Evolutionary conservation across 345 rosid species (phyloP), one percentile per base, ranked within the genome.

Genomic region (Citrus sinensis): DNA sequence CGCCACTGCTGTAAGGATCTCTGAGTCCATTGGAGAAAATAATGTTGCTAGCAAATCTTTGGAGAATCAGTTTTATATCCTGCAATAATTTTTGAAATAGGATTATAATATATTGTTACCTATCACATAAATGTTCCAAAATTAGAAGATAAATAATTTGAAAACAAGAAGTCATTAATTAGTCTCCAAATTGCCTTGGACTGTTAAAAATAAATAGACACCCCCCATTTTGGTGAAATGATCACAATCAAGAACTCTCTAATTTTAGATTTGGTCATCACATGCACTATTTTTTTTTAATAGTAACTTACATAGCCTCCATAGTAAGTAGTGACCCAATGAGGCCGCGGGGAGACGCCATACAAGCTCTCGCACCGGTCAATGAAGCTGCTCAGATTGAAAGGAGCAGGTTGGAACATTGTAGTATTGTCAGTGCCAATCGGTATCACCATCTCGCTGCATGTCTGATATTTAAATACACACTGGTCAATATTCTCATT

Each of bases 381-480:
- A 3, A 25, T 9, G 75, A 51, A 86, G 2, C 1, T 1, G 7
- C 25, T 59, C 32, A 83, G 67, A 29, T 80, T 46, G 62, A 84
- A 88, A 3, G 89, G 85, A 2, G 2, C 2, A 0, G 79, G 32
- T 55, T 73, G 84, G 69, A 89, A 86, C 89, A 88, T 88, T 25
- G 88, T 85, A 0, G 67, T 71, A 14, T 87, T 84, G 9, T 79
- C 83, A 3, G 27, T 30, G 9, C 81, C 90, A 17, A 85, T 76
- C 0, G 91, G 91, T 9, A 88, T 82, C 74, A 83, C 91, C 89
- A 90, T 84, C 80, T 90, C 93, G 37, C 88, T 90, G 34, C 91
- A 90, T 11, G 13, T 78, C 90, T 86, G 51, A 64, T 27, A 25
- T 25, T n/a, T 60, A 9, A n/a, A 24, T 59, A 61, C 13, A 25